These are phyloP conservation scores for Middelhovenomyces tepae DNA, from an alignment of 805 yeast species.

Conservation along the genomic window DNA sequence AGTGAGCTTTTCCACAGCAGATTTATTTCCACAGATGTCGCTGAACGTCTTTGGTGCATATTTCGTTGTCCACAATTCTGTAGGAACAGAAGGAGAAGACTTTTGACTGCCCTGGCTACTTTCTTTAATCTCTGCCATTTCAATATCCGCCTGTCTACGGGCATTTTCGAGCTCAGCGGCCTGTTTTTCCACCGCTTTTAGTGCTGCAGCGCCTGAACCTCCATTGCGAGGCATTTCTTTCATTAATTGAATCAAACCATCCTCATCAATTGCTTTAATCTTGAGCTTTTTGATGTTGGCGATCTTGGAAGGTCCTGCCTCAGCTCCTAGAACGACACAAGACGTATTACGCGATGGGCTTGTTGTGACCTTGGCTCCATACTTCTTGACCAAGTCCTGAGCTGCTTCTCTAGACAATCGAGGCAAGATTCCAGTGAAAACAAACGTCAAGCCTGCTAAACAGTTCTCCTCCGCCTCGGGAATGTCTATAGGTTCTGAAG, in stretches of 20 bases:
- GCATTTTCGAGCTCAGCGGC: constrained; percentile 57
- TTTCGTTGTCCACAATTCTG: constrained; percentile 83
- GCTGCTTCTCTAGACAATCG: constrained; percentile 66
- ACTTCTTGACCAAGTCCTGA: constrained; percentile 66
- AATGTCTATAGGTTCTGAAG: constrained; percentile 33
- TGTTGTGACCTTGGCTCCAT: constrained; percentile 83
- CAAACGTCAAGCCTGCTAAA: constrained; percentile 79
- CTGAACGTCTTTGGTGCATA: constrained; percentile 73
- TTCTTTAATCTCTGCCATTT: constrained; percentile 26
- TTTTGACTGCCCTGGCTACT: neutral
- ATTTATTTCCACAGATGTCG: constrained; percentile 89
- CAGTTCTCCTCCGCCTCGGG: constrained; percentile 86
- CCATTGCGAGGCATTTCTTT: constrained; percentile 84
- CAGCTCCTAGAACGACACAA: constrained; percentile 84
- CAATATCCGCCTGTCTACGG: constrained; percentile 44
- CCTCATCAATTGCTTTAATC: constrained; percentile 78
- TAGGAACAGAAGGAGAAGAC: constrained; percentile 34
- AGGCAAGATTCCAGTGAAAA: constrained; percentile 87
- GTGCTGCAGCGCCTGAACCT: constrained; percentile 75
- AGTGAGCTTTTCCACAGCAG: constrained; percentile 54
- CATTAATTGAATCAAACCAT: constrained; percentile 70
- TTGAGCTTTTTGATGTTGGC: constrained; percentile 63
- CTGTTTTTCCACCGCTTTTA: constrained; percentile 58
- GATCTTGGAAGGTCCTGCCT: constrained; percentile 95
- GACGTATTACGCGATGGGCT: constrained; percentile 80